A percentile compares a stretch with the other conserved stretches of the same genome.
Evolutionary conservation across 805 yeast genomes (phyloP).

Genomic region (Blastobotrys chiropterorum): DNA sequence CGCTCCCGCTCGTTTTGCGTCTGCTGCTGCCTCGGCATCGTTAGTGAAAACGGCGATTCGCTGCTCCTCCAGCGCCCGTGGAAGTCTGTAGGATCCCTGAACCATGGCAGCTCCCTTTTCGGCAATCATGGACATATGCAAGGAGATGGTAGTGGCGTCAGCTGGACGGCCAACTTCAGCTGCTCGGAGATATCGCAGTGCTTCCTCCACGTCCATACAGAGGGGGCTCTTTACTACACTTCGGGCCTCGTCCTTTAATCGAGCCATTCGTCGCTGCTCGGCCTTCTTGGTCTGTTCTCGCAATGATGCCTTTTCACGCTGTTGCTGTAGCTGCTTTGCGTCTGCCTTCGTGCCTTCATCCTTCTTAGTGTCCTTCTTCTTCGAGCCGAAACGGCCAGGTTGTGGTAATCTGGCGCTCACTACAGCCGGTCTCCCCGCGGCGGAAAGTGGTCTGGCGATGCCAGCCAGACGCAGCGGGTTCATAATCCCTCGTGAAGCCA

Average conservation of each 20-base stretch:
- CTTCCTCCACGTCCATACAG: slow-evolving; percentile 64
- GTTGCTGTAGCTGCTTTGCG: slow-evolving; percentile 28
- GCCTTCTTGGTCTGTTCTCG: slow-evolving; percentile 27
- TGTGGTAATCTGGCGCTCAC: background rate
- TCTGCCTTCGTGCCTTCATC: slow-evolving; percentile 22
- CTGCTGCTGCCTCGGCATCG: slow-evolving; percentile 44
- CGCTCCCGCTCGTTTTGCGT: slow-evolving; percentile 56
- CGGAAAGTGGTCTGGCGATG: background rate
- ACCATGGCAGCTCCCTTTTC: slow-evolving; percentile 75
- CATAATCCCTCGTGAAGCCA: background rate
- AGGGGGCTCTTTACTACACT: slow-evolving; percentile 48
- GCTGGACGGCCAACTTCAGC: slow-evolving; percentile 82
- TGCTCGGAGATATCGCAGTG: slow-evolving; percentile 76
- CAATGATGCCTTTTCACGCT: slow-evolving; percentile 29
- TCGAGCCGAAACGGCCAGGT: slow-evolving; percentile 3
- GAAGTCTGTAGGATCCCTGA: slow-evolving; percentile 64
- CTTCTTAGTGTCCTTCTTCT: background rate
- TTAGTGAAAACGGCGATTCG: slow-evolving; percentile 64
- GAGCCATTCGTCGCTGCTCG: slow-evolving; percentile 18
- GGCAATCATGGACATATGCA: slow-evolving; percentile 58
- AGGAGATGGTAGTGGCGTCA: slow-evolving; percentile 61
- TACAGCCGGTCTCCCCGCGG: background rate
- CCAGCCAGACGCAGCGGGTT: background rate
- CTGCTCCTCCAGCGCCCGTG: slow-evolving; percentile 63
- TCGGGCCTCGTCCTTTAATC: slow-evolving; percentile 33